These are phyloP conservation scores for Ceratorhiza oryzae-sativae DNA, from an alignment of 1,284 basidiomycete species.

Conservation along the genomic window DNA sequence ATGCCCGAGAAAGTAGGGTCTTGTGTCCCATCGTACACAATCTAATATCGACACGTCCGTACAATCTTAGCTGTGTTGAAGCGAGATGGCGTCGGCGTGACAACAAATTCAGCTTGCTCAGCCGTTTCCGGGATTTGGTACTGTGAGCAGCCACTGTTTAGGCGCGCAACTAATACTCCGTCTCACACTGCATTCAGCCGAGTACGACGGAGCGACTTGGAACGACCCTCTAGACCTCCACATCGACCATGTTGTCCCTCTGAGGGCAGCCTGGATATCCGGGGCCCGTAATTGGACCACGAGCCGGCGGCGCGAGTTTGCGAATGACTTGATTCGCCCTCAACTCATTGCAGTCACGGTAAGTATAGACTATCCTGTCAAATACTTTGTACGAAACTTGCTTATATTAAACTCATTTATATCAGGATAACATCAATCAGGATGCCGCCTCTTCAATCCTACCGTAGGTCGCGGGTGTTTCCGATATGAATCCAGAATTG, in stretches of 20 bases:
- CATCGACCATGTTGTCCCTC: conserved; percentile 53
- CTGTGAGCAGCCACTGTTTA: too few species aligned
- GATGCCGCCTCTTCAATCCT: conserved; percentile 58
- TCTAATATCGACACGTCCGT: too few species aligned
- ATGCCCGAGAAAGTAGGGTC: conserved; percentile 61
- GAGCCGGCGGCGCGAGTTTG: conserved; percentile 58
- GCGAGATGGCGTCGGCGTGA: conserved; percentile 57
- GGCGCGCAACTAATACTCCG: too few species aligned
- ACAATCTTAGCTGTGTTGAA: neutral
- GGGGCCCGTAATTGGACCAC: conserved; percentile 60
- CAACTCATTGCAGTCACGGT: conserved; percentile 62
- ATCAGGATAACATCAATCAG: conserved; percentile 50
- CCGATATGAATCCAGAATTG: conserved; percentile 51
- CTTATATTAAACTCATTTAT: neutral
- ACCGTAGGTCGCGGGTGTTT: conserved; percentile 53
- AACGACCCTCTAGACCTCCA: conserved; percentile 63
- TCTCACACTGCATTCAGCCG: conserved; percentile 52
- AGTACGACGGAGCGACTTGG: conserved; percentile 56
- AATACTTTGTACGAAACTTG: too few species aligned
- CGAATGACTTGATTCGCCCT: conserved; percentile 62
- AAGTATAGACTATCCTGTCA: too few species aligned
- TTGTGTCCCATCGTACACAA: too few species aligned
- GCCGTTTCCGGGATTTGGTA: conserved; percentile 8
- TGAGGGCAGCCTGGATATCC: conserved; percentile 58
- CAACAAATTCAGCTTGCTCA: conserved; percentile 7